These are phyloP conservation scores for Handroanthus guayacan DNA, from an alignment of 257 asterid species.

Conservation along the genomic window DNA sequence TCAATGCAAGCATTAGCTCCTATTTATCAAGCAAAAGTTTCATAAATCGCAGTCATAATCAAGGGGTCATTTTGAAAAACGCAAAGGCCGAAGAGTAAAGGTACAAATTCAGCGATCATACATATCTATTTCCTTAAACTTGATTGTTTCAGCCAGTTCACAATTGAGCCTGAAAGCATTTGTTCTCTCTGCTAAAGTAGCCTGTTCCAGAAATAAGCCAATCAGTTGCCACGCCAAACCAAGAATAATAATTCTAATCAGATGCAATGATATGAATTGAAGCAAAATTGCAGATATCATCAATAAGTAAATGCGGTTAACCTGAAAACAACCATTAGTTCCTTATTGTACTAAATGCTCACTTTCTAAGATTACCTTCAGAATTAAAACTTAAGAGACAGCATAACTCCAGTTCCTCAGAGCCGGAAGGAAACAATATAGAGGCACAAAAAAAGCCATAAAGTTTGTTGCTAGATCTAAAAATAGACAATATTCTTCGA, in stretches of 20 bases:
- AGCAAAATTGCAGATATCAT: slow-evolving; percentile 1
- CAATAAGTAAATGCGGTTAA: neutral
- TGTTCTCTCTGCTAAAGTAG: slow-evolving; percentile 74
- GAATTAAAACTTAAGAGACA: neutral
- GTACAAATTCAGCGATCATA: slow-evolving; percentile 40
- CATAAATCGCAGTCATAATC: slow-evolving; percentile 6
- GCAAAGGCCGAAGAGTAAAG: neutral
- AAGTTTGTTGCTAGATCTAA: neutral
- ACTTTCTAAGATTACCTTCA: neutral
- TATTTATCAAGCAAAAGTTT: neutral
- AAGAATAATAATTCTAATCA: neutral
- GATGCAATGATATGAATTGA: neutral
- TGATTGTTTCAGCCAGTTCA: slow-evolving; percentile 71
- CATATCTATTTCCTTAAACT: slow-evolving; percentile 87
- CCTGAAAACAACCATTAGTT: no score
- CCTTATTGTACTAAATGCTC: neutral
- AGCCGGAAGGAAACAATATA: no score
- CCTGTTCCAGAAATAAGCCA: slow-evolving; percentile 47
- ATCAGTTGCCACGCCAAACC: neutral
- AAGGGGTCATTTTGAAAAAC: slow-evolving; percentile 11
- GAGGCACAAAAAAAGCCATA: neutral
- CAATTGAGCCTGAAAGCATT: slow-evolving; percentile 70
- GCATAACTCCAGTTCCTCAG: neutral
- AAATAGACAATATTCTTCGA: neutral
- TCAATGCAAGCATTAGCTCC: neutral